Evolutionary conservation across 1,139 yeast species (phyloP), one percentile per base, ranked within the genome.

Genomic region (Nakaseomyces kungkrabaensis): DNA sequence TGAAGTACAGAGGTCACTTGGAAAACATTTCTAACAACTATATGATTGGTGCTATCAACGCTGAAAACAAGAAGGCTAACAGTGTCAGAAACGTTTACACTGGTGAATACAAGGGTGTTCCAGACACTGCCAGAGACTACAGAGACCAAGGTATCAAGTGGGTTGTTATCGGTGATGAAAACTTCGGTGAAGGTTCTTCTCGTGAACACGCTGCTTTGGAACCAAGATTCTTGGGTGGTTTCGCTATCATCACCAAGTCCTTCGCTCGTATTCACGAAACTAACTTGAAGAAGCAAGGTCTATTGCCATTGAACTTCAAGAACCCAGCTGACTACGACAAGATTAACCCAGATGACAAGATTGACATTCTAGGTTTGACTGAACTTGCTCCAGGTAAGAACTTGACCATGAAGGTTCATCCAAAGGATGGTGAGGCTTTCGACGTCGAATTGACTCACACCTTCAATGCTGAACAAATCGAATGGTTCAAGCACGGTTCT

Each of bases 171-270:
- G 98, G 97, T 76, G 98, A 89, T 72, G 97, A 92, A 75, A 92
- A 92, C 79, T 87, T 89, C 68, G 98, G 98, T 80, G 98, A 92
- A 78, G 98, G 98, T 77, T 92, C 98, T 55, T 90, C 97, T 65
- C 89, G 98, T 82, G 98, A 92, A 77, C 98, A 92, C 73, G 98
- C 98, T 69, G 98, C 98, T 64, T 83, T 92, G 70, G 96, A 90
- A 79, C 98, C 98, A 76, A 86, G 98, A 80, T 92, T 76, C 92
- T 81, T 92, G 69, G 98, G 98, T 77, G 98, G 95, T 68, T 87
- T 85, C 69, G 96, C 97, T 62, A 89, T 92, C 72, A 85, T 92
- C 67, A 86, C 96, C 71, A 90, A 88, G 77, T 92, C 98, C 46
- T 92, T 92, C 72, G 98, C 98, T 59, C 89, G 98, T 79, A 92